These are phyloP conservation scores for Collariella sp. DNA, from an alignment of 495 filamentous ascomycete species.

Conservation along the genomic window DNA sequence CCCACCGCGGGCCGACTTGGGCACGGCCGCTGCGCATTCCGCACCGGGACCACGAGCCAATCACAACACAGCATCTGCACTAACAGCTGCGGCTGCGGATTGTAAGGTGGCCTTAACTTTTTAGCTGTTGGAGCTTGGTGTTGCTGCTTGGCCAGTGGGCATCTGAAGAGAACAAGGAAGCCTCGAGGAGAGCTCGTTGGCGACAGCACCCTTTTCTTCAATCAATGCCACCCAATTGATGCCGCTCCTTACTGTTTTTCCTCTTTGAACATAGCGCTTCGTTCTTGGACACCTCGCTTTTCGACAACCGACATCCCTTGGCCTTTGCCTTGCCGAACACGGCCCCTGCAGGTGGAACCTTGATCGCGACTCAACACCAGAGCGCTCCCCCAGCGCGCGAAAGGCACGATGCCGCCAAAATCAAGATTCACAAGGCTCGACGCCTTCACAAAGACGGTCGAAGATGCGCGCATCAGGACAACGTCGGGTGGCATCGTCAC, in stretches of 20 bases:
- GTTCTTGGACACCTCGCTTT: neutral
- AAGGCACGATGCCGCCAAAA: conserved; percentile 49
- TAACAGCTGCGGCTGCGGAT: conserved; percentile 10
- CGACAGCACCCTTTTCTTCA: neutral
- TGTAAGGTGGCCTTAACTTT: conserved; percentile 27
- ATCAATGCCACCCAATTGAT: conserved; percentile 15
- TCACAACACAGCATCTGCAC: neutral
- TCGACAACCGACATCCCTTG: neutral
- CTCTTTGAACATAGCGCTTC: neutral
- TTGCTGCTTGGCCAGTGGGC: neutral
- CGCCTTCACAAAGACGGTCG: conserved; percentile 97
- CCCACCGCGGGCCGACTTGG: neutral
- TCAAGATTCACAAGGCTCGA: conserved; percentile 93
- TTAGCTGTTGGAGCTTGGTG: conserved; percentile 12
- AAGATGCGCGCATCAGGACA: conserved; percentile 95
- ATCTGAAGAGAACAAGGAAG: neutral
- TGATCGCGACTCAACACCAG: neutral
- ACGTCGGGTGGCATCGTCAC: conserved; percentile 94
- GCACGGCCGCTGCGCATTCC: neutral
- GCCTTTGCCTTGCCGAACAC: neutral
- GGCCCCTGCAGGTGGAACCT: conserved; percentile 7
- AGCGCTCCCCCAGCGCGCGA: conserved; percentile 8
- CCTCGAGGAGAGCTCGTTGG: neutral
- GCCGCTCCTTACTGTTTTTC: conserved; percentile 9
- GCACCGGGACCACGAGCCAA: neutral